These are phyloP conservation scores for Candida michaelii DNA, from an alignment of 805 yeast species.

Conservation along the genomic window DNA sequence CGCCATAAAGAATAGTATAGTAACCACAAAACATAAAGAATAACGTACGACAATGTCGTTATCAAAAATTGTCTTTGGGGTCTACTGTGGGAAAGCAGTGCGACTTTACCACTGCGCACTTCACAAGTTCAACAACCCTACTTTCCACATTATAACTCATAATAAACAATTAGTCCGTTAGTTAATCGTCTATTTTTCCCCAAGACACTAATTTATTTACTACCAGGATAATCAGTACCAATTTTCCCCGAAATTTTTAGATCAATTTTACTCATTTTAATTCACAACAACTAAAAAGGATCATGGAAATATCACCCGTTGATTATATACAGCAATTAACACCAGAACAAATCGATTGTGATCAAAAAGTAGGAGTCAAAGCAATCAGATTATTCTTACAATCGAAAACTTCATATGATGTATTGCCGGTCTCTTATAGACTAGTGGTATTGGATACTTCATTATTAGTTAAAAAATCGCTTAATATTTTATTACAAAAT, in stretches of 20 bases:
- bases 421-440: constrained; percentile 90
- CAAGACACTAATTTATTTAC: no score
- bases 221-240: no score
- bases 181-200: no score
- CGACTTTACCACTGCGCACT: no score
- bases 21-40: no score
- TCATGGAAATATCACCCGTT: constrained; percentile 31
- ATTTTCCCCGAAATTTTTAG: background rate
- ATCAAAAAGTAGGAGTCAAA: constrained; percentile 72
- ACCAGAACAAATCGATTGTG: constrained; percentile 47
- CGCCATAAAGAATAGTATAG: no score
- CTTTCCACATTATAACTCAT: no score
- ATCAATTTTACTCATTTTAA: background rate
- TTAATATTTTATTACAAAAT: constrained; percentile 87
- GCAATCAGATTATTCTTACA: constrained; percentile 83
- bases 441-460: constrained; percentile 92
- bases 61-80: no score
- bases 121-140: no score
- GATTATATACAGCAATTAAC: constrained; percentile 43
- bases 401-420: constrained; percentile 94
- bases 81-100: no score
- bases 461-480: constrained; percentile 81
- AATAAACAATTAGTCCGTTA: no score
- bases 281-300: background rate
- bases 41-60: no score